These are phyloP conservation scores for Clarireedia paspali DNA, from an alignment of 2,329 filamentous ascomycete species.

Conservation along the genomic window DNA sequence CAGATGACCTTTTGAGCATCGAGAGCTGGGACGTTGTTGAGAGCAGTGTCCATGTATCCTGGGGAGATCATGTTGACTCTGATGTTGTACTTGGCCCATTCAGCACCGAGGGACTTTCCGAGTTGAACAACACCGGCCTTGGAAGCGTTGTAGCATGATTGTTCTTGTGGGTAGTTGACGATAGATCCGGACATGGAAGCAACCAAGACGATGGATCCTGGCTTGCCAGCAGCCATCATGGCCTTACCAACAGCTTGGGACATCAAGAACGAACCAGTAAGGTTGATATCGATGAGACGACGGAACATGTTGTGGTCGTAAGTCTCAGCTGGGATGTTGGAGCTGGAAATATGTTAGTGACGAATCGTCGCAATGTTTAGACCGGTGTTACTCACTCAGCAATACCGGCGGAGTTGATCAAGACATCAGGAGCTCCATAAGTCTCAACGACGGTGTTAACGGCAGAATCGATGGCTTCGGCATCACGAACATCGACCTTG, in stretches of 20 bases:
- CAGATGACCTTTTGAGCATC: slow-evolving; percentile 79
- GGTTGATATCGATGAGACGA: slow-evolving; percentile 73
- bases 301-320: slow-evolving; percentile 73
- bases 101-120: slow-evolving; percentile 71
- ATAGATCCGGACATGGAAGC: slow-evolving; percentile 77
- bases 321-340: slow-evolving; percentile 74
- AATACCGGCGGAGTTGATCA: slow-evolving; percentile 76
- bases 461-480: slow-evolving; percentile 59
- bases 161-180: slow-evolving; percentile 81
- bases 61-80: slow-evolving; percentile 80
- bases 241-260: slow-evolving; percentile 62
- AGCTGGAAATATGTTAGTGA: slow-evolving; percentile 34
- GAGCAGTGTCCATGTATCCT: slow-evolving; percentile 75
- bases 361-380: not conserved
- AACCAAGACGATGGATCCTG: slow-evolving; percentile 67
- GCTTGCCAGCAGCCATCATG: slow-evolving; percentile 66
- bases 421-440: slow-evolving; percentile 63
- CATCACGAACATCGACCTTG: slow-evolving; percentile 71
- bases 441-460: slow-evolving; percentile 58
- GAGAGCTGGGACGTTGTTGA: slow-evolving; percentile 70
- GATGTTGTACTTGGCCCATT: slow-evolving; percentile 76
- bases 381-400: slow-evolving; percentile 48
- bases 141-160: slow-evolving; percentile 76
- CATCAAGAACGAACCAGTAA: slow-evolving; percentile 72
- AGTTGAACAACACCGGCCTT: slow-evolving; percentile 75